Evolutionary conservation across 352 stramenopile genomes (phyloP).

Genomic region (Phytophthora melonis): DNA sequence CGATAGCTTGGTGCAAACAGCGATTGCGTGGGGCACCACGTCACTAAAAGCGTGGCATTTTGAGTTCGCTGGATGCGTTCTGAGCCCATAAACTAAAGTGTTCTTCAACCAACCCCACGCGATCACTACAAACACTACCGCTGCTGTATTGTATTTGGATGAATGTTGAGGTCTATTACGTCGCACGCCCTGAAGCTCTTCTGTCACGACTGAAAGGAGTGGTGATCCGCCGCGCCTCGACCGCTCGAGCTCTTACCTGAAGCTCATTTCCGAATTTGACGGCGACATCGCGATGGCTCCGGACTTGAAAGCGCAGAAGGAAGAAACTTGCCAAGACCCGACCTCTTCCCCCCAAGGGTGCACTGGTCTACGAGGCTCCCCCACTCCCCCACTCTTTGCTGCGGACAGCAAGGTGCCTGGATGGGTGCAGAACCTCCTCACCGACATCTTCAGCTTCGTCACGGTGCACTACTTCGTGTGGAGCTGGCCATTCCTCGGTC

Average conservation of each 20-base stretch:
- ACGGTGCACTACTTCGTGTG: constrained; percentile 60
- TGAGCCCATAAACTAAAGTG: background rate
- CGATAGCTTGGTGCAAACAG: background rate
- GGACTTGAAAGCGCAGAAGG: constrained; percentile 1
- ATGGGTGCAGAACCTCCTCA: constrained; percentile 37
- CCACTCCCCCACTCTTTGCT: constrained; percentile 35
- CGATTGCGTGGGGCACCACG: constrained; percentile 6
- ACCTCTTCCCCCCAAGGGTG: background rate
- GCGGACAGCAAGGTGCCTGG: constrained; percentile 28
- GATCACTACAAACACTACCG: background rate
- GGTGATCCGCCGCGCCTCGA: background rate
- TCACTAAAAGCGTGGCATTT: background rate
- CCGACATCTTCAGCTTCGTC: constrained; percentile 45
- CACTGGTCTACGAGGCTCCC: constrained; percentile 40
- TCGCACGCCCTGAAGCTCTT: background rate
- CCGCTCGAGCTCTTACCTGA: background rate
- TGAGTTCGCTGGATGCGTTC: background rate
- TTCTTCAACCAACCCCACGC: background rate
- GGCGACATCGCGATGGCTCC: constrained; percentile 1
- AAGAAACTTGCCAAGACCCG: background rate
- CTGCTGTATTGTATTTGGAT: background rate
- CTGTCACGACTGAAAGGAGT: constrained; percentile 7
- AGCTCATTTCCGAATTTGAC: constrained; percentile 19
- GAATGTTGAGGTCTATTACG: background rate
- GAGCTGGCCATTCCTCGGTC: constrained; percentile 31